Evolutionary conservation across 2,329 filamentous ascomycete species (phyloP), one percentile per base, ranked within the genome.

Genomic region (Colletotrichum coccodes): DNA sequence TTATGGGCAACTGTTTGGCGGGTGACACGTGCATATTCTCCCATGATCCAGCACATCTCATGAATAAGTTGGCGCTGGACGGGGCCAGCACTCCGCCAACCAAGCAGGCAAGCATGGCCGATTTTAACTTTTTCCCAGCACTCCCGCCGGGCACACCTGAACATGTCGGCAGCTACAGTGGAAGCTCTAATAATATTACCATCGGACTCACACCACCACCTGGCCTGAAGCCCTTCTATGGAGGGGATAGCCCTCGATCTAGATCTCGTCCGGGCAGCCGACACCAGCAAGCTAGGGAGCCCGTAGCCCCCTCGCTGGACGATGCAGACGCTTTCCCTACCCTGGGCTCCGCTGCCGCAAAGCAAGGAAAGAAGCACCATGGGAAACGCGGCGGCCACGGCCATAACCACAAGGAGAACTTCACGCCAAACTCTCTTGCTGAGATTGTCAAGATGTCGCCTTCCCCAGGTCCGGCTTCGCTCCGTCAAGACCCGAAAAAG

Each of bases 401-500:
- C 12, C 91, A 91, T 75, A 82, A 83, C 8, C 87, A 88, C 74
- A 94, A 92, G 75, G 91, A 94, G 70, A 90, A 89, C 69, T 85
- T 87, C 21, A 80, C 84, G 0, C 91, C 94, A 2, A 94, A 90
- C 75, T 97, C 94, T 23, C 84, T 99, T 59, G 95, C 95, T 40
- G 96, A 98, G 79, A 92, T 98, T 66, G 94, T 98, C 66, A 96
- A 95, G 78, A 97, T 97, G 93, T 93, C 94, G 6, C 94, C 95
- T 0, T 94, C 94, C 8, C 94, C 94, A n/a, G 86, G 85, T 1
- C 90, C 92, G 4, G 83, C 82, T 28, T 86, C 86, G 50, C 87
- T 85, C 73, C 87, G 85, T 72, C 90, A 86, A 71, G 89, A 88
- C 44, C 76, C 86, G 71, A 90, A 88, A 78, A 92, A 86, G 77